These are phyloP conservation scores for Dionaea muscipula DNA, from an alignment of 179 eudicot species.

Conservation along the genomic window DNA sequence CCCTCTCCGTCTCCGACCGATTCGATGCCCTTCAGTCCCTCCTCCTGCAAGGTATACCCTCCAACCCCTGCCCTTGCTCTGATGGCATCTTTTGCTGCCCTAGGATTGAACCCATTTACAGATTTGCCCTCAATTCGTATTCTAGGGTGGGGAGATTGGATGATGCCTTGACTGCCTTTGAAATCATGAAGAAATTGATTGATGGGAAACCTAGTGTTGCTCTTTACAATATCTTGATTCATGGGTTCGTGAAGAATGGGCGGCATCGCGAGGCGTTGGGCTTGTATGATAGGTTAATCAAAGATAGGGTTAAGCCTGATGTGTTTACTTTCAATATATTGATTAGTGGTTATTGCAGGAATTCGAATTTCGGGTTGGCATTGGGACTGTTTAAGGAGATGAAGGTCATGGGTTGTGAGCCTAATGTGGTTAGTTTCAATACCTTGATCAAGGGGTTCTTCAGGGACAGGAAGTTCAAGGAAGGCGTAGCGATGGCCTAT, in stretches of 20 bases:
- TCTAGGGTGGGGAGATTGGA: conserved; percentile 49
- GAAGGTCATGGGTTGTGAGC: conserved; percentile 54
- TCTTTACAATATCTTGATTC: conserved; percentile 63
- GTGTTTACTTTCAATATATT: conserved; percentile 66
- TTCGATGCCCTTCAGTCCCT: conserved; percentile 38
- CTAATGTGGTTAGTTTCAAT: conserved; percentile 84
- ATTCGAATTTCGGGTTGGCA: conserved; percentile 34
- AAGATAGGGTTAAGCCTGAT: conserved; percentile 72
- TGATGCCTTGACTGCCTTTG: conserved; percentile 55
- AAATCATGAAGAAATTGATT: conserved; percentile 50
- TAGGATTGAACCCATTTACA: conserved; percentile 57
- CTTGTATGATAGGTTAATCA: conserved; percentile 44
- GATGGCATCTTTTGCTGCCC: conserved; percentile 85
- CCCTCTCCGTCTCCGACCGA: conserved; percentile 64
- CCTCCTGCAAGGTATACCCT: conserved; percentile 37
- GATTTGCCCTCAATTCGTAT: conserved; percentile 57
- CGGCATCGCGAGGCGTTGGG: conserved; percentile 37
- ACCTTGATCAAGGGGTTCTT: conserved; percentile 76
- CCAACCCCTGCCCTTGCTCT: conserved; percentile 79
- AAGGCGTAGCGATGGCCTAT: conserved; percentile 64
- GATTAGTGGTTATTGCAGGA: conserved; percentile 64
- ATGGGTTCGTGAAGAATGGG: conserved; percentile 55
- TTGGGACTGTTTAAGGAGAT: conserved; percentile 73
- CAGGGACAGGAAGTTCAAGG: conserved; percentile 48
- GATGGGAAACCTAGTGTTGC: conserved; percentile 73